phyloP scores from a whole-genome alignment of 2,329 filamentous ascomycete species.

The Exophiala lecanii-corni region DNA sequence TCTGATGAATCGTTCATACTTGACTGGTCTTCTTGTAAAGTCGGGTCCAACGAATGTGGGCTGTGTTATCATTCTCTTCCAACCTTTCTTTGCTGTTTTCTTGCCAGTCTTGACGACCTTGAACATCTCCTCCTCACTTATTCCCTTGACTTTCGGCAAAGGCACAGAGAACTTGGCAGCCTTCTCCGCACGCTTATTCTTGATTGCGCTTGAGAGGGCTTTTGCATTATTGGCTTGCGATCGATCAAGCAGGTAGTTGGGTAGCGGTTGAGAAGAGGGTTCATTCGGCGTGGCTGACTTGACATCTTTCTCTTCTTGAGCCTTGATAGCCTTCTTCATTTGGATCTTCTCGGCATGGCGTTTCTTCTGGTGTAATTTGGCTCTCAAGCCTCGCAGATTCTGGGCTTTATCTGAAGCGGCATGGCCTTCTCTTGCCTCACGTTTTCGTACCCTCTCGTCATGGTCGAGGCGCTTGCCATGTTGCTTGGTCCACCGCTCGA shows the following conservation, averaged over 20 bases:
- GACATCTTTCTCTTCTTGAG: slow-evolving; percentile 93
- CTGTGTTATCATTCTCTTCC: slow-evolving; percentile 65
- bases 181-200: slow-evolving; percentile 92
- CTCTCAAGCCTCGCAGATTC: slow-evolving; percentile 83
- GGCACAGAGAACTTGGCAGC: slow-evolving; percentile 90
- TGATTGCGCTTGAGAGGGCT: slow-evolving; percentile 78
- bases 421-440: slow-evolving; percentile 81
- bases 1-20: slow-evolving; percentile 65
- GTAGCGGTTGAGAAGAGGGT: slow-evolving; percentile 75
- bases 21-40: slow-evolving; percentile 84
- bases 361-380: slow-evolving; percentile 91
- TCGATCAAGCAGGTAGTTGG: slow-evolving; percentile 92
- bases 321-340: slow-evolving; percentile 91
- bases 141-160: slow-evolving; percentile 87
- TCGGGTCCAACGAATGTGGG: slow-evolving; percentile 87
- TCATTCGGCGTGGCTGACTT: slow-evolving; percentile 76
- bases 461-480: slow-evolving; percentile 65
- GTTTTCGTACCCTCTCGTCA: slow-evolving; percentile 86
- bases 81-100: slow-evolving; percentile 79
- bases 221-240: slow-evolving; percentile 63
- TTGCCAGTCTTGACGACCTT: slow-evolving; percentile 93
- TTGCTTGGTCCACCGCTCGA: slow-evolving; percentile 69
- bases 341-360: slow-evolving; percentile 97
- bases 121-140: slow-evolving; percentile 96
- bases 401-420: slow-evolving; percentile 84